These are phyloP conservation scores for Trichaptum fuscoviolaceum DNA, from an alignment of 768 basidiomycete species.

Conservation along the genomic window DNA sequence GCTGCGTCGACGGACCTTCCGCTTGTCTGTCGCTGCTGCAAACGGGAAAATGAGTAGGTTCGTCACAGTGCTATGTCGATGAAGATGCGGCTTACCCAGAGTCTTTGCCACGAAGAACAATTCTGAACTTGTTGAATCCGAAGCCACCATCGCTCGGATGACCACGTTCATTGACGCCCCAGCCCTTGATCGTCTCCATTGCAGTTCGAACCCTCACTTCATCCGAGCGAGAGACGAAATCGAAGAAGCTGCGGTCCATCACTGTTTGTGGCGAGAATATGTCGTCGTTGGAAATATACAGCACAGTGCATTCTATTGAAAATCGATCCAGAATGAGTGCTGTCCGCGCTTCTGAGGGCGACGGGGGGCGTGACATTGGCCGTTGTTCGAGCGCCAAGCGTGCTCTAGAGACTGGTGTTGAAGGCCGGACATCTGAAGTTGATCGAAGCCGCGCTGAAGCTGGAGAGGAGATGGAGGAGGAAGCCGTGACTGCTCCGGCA, in stretches of 20 bases:
- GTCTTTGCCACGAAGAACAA: conserved; percentile 56
- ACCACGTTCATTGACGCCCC: conserved; percentile 81
- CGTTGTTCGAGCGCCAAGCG: not conserved
- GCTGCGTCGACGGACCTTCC: conserved; percentile 24
- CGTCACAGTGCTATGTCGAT: not conserved
- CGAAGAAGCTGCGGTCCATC: conserved; percentile 66
- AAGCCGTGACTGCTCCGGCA: conserved; percentile 3
- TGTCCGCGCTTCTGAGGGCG: conserved; percentile 41
- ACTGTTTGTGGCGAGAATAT: conserved; percentile 54
- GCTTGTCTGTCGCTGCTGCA: conserved; percentile 22
- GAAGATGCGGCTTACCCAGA: conserved; percentile 39
- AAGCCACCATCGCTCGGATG: conserved; percentile 83
- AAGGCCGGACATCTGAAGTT: not conserved
- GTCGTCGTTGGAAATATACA: conserved; percentile 72
- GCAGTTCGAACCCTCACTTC: conserved; percentile 64
- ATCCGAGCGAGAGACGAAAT: conserved; percentile 62
- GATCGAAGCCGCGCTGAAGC: conserved; percentile 18
- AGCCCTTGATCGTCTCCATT: conserved; percentile 74
- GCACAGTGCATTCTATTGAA: conserved; percentile 54
- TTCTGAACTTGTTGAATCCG: conserved; percentile 67
- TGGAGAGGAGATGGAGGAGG: conserved; percentile 22
- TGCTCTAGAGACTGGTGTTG: not conserved
- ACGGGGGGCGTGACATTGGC: not conserved
- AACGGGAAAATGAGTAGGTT: not conserved
- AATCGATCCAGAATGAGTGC: conserved; percentile 83